Percentiles rank a stretch among this genome's conserved stretches.
Evolutionary conservation across 345 rosid species (phyloP).

Genomic region (Gynandropsis gynandra): DNA sequence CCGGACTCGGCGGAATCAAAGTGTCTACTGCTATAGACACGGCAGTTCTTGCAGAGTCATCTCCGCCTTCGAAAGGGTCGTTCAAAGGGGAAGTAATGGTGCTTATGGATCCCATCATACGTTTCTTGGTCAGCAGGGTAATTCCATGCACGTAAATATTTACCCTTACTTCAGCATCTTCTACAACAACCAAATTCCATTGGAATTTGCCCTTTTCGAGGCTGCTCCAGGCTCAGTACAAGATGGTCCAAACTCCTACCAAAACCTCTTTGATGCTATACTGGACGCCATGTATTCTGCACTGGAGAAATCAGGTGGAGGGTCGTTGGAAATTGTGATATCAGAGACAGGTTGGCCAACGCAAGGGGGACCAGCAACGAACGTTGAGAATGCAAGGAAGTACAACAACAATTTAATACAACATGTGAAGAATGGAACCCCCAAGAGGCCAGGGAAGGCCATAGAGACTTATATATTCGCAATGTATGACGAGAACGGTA

Average conservation of each 20-base stretch:
- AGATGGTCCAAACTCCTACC: conserved; percentile 15
- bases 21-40: conserved; percentile 30
- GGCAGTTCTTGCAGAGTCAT: conserved; percentile 18
- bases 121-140: conserved; percentile 31
- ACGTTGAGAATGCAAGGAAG: conserved; percentile 23
- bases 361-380: conserved; percentile 18
- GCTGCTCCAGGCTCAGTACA: conserved; percentile 6
- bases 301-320: conserved; percentile 29
- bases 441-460: conserved; percentile 30
- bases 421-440: conserved; percentile 32
- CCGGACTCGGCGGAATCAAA: conserved; percentile 26
- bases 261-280: conserved; percentile 24
- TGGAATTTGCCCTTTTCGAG: conserved; percentile 40
- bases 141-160: conserved; percentile 39
- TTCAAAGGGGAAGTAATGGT: conserved; percentile 21
- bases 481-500: conserved; percentile 31
- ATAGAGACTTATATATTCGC: conserved; percentile 35
- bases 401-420: conserved; percentile 32
- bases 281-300: conserved; percentile 23
- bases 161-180: conserved; percentile 39
- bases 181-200: conserved; percentile 7
- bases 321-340: conserved; percentile 30
- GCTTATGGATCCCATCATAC: conserved; percentile 30
- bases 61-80: conserved; percentile 32
- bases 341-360: conserved; percentile 42